phyloP scores from a whole-genome alignment of 2,329 filamentous ascomycete genomes.

The Curvularia eragrostidis region DNA sequence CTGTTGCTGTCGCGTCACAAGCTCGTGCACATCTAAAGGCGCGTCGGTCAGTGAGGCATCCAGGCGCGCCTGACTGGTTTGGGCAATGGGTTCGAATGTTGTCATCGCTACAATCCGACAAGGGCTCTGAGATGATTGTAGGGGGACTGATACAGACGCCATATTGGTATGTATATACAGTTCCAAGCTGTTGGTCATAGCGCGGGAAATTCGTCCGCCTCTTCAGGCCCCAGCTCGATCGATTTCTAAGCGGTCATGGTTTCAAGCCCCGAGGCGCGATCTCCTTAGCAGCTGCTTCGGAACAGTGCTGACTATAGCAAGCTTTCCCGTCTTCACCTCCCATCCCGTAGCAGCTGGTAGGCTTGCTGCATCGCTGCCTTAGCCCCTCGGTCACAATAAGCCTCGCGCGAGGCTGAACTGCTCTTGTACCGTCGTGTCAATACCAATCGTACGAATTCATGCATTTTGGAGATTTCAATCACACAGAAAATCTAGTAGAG shows the following conservation, averaged over 20 bases:
- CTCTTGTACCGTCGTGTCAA: no score
- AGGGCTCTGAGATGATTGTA: neutral
- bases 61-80: slow-evolving; percentile 39
- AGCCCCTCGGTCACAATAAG: no score
- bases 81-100: slow-evolving; percentile 28
- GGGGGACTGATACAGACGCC: neutral
- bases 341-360: no score
- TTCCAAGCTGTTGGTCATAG: neutral
- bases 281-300: neutral
- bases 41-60: slow-evolving; percentile 41
- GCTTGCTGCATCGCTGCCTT: no score
- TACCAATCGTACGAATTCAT: no score
- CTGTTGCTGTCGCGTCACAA: slow-evolving; percentile 25
- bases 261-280: neutral
- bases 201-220: neutral
- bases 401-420: no score
- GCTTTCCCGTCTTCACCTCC: no score
- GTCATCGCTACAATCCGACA: slow-evolving; percentile 1
- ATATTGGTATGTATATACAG: neutral
- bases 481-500: no score
- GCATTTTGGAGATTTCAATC: no score
- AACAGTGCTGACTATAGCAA: no score
- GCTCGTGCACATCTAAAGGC: slow-evolving; percentile 29
- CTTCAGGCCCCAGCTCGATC: neutral
- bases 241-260: neutral